Evolutionary conservation across 768 basidiomycete genomes (phyloP).

Genomic region (Kwoniella sp.): DNA sequence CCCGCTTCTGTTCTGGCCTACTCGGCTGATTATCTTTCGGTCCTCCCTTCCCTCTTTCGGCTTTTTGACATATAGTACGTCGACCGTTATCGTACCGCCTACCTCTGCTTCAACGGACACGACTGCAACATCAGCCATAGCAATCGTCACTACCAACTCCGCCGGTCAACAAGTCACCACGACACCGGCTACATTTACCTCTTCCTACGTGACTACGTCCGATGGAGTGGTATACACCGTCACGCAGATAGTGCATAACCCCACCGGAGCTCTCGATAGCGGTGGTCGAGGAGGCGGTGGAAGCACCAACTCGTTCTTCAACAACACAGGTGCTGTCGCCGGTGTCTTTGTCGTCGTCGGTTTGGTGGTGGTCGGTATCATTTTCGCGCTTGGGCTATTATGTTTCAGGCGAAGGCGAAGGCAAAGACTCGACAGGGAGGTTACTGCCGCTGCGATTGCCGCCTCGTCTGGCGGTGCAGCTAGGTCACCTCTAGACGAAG

Average conservation of each 20-base stretch:
- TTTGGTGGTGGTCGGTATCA: conserved; percentile 60
- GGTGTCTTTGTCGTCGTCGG: conserved; percentile 77
- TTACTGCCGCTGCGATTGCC: conserved; percentile 54
- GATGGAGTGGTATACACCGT: conserved; percentile 51
- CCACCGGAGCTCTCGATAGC: conserved; percentile 49
- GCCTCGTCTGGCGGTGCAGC: conserved; percentile 39
- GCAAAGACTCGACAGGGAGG: conserved; percentile 55
- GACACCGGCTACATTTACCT: conserved; percentile 46
- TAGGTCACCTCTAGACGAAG: conserved; percentile 52
- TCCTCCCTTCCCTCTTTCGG: background rate
- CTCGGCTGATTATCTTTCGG: background rate
- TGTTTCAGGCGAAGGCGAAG: conserved; percentile 54
- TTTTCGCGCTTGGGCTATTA: conserved; percentile 59
- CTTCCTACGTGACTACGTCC: conserved; percentile 43
- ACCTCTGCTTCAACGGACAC: conserved; percentile 27
- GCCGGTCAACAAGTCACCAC: conserved; percentile 40
- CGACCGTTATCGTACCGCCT: conserved; percentile 33
- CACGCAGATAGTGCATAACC: conserved; percentile 54
- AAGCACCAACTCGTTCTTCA: conserved; percentile 64
- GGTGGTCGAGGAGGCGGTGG: conserved; percentile 23
- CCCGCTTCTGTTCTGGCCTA: background rate
- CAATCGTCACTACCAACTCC: conserved; percentile 47
- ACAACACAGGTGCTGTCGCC: conserved; percentile 69
- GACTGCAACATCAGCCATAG: conserved; percentile 39
- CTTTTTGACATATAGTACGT: conserved; percentile 21